Evolutionary conservation across 345 rosid species (phyloP), one percentile per base, ranked within the genome.

Genomic region (Euclidium syriacum): DNA sequence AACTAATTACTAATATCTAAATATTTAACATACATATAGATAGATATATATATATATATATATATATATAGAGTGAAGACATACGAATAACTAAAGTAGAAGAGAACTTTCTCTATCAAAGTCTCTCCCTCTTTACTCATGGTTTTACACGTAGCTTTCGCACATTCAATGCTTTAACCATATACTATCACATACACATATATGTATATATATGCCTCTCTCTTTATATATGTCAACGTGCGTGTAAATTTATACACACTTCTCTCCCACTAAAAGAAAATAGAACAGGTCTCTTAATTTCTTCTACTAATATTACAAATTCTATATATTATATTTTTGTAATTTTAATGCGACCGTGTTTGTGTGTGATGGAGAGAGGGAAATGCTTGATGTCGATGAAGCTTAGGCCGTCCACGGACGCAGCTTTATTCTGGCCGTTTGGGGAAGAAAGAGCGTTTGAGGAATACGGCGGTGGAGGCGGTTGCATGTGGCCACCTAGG

Each of bases 371-470:
- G 74, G 68, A 70, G 43, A 62, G 63, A 70, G 44, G 43, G 14
- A 17, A 70, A 29, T 70, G 63, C 22, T 62, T 62, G 33, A 62
- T 62, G 69, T 62, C 74, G 7, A 54, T 70, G 69, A 70, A 70
- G 44, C 36, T 67, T 40, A 50, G 25, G 34, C 38, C 61, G 24
- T 38, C 46, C 46, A 53, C 41, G 3, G 67, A 68, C 48, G 14
- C 33, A 4, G 18, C 48, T 52, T 61, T 60, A 15, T 29, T 35
- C 10, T 69, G 62, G 67, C 62, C 73, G 30, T 60, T 68, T 5
- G 44, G 51, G 8, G 74, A 58, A 26, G 76, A 85, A 2, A 83
- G 83, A 88, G 84, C 82, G 58, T 88, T 85, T 65, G 88, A 87
- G 6, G 89, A 79, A 44, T 75, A 81, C 14, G 81, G 81, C 1